Base-by-base conservation (phyloP, 23 red algal genomes). In the Agarophyton chilense region DNA sequence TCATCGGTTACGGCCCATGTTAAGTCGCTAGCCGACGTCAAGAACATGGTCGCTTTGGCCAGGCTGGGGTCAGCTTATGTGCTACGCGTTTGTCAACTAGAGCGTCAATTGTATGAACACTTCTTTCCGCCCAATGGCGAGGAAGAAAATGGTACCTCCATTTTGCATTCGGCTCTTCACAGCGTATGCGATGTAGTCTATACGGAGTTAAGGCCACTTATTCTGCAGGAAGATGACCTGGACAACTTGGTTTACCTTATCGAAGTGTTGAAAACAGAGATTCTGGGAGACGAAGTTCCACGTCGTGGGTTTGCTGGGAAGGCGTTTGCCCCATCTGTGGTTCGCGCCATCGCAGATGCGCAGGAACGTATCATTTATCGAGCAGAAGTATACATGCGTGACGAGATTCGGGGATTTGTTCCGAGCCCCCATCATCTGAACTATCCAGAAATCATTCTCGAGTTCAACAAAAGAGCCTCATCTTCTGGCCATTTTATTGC, bases 361-460 rank as follows among this genome's bases (percentile, higher is more conserved):
- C 95, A 93, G 52, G 95, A 98, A 81, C 90, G 95, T 33, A 93
- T 93, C n/a, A 94, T 94, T 32, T 98, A 90, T 74, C 95, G 95
- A 11, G 84, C 95, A 13, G 84, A 98, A 38, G 79, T 98, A 11
- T 98, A 62, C 19, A 81, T 98, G 72, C 90, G 91, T 22, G 95
- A 98, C 47, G 76, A 83, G 32, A 90, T 98, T 41, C 87, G 82
- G 36, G 72, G 78, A 19, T 98, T 94, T 68, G 82, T 84, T 46
- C 95, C 95, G 16, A 47, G 24, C 32, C 54, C 71, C n/a, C 58
- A 68, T 24, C 85, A 98, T 53, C 90, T 98, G 7, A 66, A 98
- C 73, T 91, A 91, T 56, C 90, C 90, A 4, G 82, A 71, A 28
- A 39, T 62, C 22, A 84, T 93, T 57, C 58, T 95, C 18, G 40